Conservation (phyloP, 345 rosid species). For the Brassica incana region DNA sequence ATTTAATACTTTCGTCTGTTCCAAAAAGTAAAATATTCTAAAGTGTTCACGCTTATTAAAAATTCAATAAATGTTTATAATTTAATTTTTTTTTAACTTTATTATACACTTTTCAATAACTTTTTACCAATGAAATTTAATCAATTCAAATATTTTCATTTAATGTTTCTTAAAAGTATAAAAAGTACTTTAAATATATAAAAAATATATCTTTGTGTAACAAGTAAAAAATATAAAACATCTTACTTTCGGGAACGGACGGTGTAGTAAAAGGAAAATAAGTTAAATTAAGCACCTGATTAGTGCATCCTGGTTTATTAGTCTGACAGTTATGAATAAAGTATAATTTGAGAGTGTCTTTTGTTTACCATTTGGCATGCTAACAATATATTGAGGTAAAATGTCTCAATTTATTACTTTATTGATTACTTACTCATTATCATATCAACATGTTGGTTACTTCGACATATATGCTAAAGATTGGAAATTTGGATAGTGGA, state of each 20-base stretch:
- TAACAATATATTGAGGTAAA: not conserved
- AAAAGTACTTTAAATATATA: too few relatives aligned
- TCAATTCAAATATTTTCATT: too few relatives aligned
- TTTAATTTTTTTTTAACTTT: too few relatives aligned
- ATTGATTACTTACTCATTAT: not conserved
- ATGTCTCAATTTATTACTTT: not conserved
- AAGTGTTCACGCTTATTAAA: too few relatives aligned
- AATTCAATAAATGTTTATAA: too few relatives aligned
- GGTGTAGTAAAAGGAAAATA: not conserved
- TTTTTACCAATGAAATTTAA: too few relatives aligned
- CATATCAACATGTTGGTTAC: not conserved
- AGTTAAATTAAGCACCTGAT: conserved; percentile 24
- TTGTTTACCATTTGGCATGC: not conserved
- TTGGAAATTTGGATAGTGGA: not conserved
- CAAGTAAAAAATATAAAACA: too few relatives aligned
- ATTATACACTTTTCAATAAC: too few relatives aligned
- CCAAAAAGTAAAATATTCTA: too few relatives aligned
- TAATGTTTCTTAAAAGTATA: too few relatives aligned
- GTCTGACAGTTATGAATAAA: not conserved
- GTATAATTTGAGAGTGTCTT: not conserved
- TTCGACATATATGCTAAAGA: not conserved
- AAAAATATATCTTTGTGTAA: too few relatives aligned
- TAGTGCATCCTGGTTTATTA: conserved; percentile 7
- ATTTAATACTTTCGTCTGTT: not conserved
- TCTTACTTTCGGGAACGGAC: too few relatives aligned